These are phyloP conservation scores for Fusarium scirpi DNA, from an alignment of 2,329 filamentous ascomycete genomes.

Conservation along the genomic window DNA sequence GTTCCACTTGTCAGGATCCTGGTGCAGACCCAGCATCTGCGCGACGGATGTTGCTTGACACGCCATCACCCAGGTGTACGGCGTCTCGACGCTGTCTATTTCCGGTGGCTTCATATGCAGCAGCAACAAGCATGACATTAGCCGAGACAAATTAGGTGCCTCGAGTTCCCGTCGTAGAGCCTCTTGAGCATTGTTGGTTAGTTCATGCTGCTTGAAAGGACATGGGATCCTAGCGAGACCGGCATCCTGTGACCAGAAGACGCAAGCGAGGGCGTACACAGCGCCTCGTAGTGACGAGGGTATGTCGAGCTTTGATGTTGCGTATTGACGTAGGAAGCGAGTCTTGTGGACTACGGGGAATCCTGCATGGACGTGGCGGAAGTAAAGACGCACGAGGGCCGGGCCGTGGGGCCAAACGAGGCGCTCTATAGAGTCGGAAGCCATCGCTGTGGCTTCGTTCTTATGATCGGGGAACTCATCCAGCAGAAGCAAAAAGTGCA, in stretches of 20 bases:
- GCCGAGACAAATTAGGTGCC: constrained; percentile 58
- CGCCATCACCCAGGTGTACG: constrained; percentile 58
- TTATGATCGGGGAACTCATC: constrained; percentile 60
- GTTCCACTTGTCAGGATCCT: constrained; percentile 57
- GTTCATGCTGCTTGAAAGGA: constrained; percentile 56
- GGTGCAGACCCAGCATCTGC: constrained; percentile 61
- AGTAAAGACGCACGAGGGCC: constrained; percentile 58
- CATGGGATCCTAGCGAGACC: constrained; percentile 45
- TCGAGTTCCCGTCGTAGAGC: constrained; percentile 60
- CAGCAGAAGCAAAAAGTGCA: constrained; percentile 60
- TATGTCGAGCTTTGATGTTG: constrained; percentile 53
- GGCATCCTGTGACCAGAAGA: constrained; percentile 56
- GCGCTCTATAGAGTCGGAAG: constrained; percentile 58
- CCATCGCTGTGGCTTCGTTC: constrained; percentile 52
- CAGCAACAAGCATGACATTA: constrained; percentile 61
- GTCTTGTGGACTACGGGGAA: constrained; percentile 59
- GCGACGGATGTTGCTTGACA: constrained; percentile 59
- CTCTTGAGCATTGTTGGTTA: constrained; percentile 56
- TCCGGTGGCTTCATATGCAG: constrained; percentile 59
- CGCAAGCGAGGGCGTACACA: constrained; percentile 58
- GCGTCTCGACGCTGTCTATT: constrained; percentile 61
- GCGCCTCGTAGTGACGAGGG: constrained; percentile 60
- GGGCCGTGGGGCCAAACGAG: constrained; percentile 56
- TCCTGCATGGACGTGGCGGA: constrained; percentile 59
- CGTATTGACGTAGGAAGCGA: constrained; percentile 57